Base-by-base conservation (phyloP, 441 rosid species). In the Gossypium davidsonii region DNA sequence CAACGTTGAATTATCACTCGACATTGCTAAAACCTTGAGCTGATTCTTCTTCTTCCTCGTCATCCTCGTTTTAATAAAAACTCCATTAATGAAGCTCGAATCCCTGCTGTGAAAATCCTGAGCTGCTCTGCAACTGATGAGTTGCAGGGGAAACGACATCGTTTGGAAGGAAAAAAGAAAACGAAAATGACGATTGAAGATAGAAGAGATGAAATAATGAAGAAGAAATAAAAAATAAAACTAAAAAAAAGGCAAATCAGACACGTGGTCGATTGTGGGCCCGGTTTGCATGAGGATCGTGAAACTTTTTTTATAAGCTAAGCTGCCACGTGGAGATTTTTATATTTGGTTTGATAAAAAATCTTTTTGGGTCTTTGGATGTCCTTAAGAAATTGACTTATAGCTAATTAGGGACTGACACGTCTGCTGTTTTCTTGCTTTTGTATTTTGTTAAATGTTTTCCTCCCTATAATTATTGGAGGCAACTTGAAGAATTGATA, bases 51-150 rank as follows among this genome's bases (percentile, higher is more conserved):
- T 51, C 21, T 67, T 55, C 53, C 15, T 23, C 18, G 17, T 3
- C 44, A 17, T 20, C n/a, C 48, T 68, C 72, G 55, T 8, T 56
- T 57, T 56, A 10, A 52, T 1, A 12, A 42, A 53, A 53, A 74
- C 58, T 58, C 82, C 79, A 61, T 61, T 53, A 70, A 75, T 60
- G 18, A 52, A 67, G 74, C 80, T 70, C 71, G 70, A 71, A 53
- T 59, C 79, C 21, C 83, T 63, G 69, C 79, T 73, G 68, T 49
- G 67, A 31, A 26, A 18, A 78, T 79, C 83, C 15, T 76, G 60
- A 65, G 84, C 84, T 79, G 85, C 84, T 79, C 85, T 81, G 83
- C 83, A 63, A 69, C 81, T 34, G 60, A 83, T 39, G 57, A 82
- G 78, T 56, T 79, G 89, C 81, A 81, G 87, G 34, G 78, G 73